Conservation (phyloP, 2,329 filamentous ascomycete genomes). For the Trichoderma pleuroti region DNA sequence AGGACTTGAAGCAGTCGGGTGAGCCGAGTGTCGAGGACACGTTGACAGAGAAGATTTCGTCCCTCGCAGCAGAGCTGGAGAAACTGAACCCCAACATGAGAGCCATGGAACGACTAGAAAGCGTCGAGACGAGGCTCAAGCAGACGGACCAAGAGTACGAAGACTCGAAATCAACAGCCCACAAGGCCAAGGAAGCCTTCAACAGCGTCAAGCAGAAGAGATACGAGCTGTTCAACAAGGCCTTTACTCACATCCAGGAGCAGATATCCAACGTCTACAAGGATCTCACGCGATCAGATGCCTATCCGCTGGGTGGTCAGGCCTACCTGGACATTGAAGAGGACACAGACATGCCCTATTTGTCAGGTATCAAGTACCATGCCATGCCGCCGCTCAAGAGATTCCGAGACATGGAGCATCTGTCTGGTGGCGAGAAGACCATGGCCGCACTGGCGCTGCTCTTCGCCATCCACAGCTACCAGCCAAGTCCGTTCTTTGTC, state of each 20-base stretch:
- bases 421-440: slow-evolving; percentile 96
- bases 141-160: slow-evolving; percentile 88
- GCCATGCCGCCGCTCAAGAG: slow-evolving; percentile 98
- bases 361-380: slow-evolving; percentile 95
- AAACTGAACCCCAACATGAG: slow-evolving; percentile 97
- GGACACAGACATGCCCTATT: slow-evolving; percentile 93
- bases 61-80: slow-evolving; percentile 74
- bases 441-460: slow-evolving; percentile 96
- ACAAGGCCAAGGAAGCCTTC: slow-evolving; percentile 77
- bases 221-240: slow-evolving; percentile 89
- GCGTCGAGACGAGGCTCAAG: slow-evolving; percentile 77
- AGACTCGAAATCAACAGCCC: slow-evolving; percentile 70
- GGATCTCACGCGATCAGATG: slow-evolving; percentile 82
- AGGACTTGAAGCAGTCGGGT: slow-evolving; percentile 75
- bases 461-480: slow-evolving; percentile 95
- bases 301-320: slow-evolving; percentile 89
- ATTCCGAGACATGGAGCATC: slow-evolving; percentile 98
- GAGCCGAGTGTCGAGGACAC: slow-evolving; percentile 69
- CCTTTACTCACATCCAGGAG: slow-evolving; percentile 90
- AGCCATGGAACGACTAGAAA: slow-evolving; percentile 85
- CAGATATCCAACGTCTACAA: slow-evolving; percentile 94
- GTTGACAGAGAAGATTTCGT: slow-evolving; percentile 72
- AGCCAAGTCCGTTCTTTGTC: slow-evolving; percentile 95
- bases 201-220: slow-evolving; percentile 76
- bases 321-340: slow-evolving; percentile 88